phyloP scores from a whole-genome alignment of 768 basidiomycete genomes.

The Lactarius sp. region DNA sequence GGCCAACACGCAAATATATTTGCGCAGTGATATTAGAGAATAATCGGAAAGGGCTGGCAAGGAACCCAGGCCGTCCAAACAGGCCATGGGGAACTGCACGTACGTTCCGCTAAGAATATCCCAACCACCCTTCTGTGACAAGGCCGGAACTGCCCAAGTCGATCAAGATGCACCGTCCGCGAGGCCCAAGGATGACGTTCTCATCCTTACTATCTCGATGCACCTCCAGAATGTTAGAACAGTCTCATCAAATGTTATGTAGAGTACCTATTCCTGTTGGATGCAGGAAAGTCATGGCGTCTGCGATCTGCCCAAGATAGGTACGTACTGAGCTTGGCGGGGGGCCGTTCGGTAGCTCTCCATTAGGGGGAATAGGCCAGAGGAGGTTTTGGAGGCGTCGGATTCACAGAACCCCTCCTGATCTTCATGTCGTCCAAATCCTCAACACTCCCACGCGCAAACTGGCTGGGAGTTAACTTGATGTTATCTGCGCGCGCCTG shows the following conservation, averaged over 20 bases:
- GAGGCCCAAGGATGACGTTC: slow-evolving; percentile 79
- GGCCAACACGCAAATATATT: no score
- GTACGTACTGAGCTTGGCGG: slow-evolving; percentile 67
- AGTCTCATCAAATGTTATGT: slow-evolving; percentile 1
- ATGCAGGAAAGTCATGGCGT: slow-evolving; percentile 86
- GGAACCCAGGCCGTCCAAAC: no score
- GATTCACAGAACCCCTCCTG: slow-evolving; percentile 37
- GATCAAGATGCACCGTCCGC: slow-evolving; percentile 85
- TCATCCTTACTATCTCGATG: slow-evolving; percentile 99
- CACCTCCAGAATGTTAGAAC: slow-evolving; percentile 36
- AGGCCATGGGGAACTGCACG: slow-evolving; percentile 42
- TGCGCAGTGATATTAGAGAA: no score
- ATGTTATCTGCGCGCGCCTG: slow-evolving; percentile 29
- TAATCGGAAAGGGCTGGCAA: no score
- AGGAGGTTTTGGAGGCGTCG: slow-evolving; percentile 5
- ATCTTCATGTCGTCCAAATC: slow-evolving; percentile 55
- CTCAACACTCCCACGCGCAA: slow-evolving; percentile 43
- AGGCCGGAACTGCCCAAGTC: slow-evolving; percentile 95
- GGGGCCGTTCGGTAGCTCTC: slow-evolving; percentile 86
- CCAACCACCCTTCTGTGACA: slow-evolving; percentile 78
- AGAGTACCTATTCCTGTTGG: slow-evolving; percentile 75
- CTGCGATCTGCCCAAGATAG: slow-evolving; percentile 91
- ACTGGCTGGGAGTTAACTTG: slow-evolving; percentile 36
- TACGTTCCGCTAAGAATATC: slow-evolving; percentile 89
- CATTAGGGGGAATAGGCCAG: no score